Conservation (phyloP, 2,329 filamentous ascomycete species). For the Paracoccidioides brasiliensis region DNA sequence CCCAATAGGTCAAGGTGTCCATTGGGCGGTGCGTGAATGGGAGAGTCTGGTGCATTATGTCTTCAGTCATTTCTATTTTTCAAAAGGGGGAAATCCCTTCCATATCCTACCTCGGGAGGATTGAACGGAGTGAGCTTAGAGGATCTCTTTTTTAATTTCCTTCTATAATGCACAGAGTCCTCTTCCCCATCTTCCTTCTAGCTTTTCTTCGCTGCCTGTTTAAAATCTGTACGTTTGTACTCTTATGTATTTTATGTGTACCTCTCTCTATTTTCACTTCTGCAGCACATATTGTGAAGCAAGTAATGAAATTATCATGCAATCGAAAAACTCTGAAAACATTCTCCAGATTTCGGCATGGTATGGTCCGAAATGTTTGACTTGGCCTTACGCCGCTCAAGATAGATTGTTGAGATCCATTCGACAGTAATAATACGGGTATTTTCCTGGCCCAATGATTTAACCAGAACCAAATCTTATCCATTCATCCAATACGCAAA, state of each 20-base stretch:
- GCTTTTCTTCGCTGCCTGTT: neutral
- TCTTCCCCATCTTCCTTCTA: no score
- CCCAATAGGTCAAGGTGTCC: neutral
- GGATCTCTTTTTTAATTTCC: neutral
- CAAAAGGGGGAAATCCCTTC: neutral
- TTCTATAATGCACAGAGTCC: neutral
- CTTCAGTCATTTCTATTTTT: neutral
- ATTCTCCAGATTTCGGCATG: no score
- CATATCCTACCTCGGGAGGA: neutral
- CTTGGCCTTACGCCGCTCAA: no score
- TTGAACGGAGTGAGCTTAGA: no score
- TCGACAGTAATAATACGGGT: neutral
- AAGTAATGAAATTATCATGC: no score
- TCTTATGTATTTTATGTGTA: neutral
- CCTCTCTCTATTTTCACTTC: neutral
- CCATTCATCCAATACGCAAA: neutral
- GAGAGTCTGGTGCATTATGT: neutral
- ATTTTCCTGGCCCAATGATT: neutral
- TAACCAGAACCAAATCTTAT: neutral
- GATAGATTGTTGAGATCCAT: neutral
- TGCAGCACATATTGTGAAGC: no score
- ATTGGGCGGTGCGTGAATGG: neutral
- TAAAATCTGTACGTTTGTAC: neutral
- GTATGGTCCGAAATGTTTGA: no score
- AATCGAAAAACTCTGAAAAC: no score